Evolutionary conservation across 2,329 filamentous ascomycete genomes (phyloP).

Genomic region (Tolypocladium tropicale): DNA sequence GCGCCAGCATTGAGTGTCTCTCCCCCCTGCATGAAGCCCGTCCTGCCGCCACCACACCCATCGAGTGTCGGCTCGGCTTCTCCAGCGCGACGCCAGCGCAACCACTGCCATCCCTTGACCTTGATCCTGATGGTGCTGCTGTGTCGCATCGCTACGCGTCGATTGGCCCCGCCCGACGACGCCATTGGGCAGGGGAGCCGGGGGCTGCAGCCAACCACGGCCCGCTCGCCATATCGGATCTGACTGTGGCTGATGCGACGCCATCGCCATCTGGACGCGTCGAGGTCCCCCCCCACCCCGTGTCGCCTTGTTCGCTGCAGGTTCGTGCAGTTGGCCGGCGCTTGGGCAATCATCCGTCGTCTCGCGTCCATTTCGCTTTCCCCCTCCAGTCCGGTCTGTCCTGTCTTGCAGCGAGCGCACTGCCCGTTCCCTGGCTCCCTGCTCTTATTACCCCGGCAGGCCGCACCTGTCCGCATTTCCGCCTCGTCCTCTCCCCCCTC

Average conservation of each 20-base stretch:
- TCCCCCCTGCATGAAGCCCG: not conserved
- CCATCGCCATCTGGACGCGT: not conserved
- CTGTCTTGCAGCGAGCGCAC: not conserved
- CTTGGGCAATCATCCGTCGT: not conserved
- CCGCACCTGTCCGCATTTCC: not conserved
- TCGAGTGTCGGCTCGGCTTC: not conserved
- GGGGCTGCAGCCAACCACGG: not conserved
- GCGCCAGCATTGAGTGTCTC: not conserved
- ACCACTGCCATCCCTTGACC: not conserved
- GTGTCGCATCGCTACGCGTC: not conserved
- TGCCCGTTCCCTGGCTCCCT: not conserved
- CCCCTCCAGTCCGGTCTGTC: not conserved
- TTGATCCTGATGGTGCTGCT: not conserved
- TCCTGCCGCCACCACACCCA: not conserved
- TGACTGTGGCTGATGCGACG: not conserved
- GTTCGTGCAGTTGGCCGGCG: not conserved
- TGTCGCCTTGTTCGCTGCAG: not conserved
- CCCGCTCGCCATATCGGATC: not conserved
- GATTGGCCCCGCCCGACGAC: not conserved
- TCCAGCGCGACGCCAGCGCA: no score
- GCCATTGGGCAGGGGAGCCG: not conserved
- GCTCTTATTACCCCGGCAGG: not conserved
- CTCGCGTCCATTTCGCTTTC: not conserved
- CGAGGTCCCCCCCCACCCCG: not conserved
- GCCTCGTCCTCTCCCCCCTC: not conserved